These are phyloP conservation scores for Mucuna pruriens DNA, from an alignment of 306 rosid species.

Conservation along the genomic window DNA sequence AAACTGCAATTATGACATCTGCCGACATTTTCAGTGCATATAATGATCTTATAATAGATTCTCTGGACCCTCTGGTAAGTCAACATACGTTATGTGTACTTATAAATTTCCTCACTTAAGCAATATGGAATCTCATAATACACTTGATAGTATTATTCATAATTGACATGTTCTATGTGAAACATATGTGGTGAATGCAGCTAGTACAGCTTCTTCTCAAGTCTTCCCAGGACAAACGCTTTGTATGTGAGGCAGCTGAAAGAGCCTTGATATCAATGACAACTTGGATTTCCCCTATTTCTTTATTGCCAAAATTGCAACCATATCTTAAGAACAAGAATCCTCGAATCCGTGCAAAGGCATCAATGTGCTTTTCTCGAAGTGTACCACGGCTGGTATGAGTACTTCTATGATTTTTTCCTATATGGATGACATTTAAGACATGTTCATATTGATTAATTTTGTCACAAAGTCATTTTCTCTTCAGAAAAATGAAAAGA, in stretches of 20 bases:
- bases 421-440: constrained; percentile 27
- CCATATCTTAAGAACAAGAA: constrained; percentile 83
- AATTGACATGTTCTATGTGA: constrained; percentile 27
- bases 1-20: constrained; percentile 97
- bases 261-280: constrained; percentile 90
- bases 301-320: constrained; percentile 86
- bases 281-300: constrained; percentile 72
- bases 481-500: background rate
- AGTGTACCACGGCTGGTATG: constrained; percentile 92
- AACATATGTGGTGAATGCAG: constrained; percentile 56
- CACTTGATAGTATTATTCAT: constrained; percentile 8
- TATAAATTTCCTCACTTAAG: constrained; percentile 23
- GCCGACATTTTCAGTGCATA: constrained; percentile 88
- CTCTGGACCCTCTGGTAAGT: constrained; percentile 89
- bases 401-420: constrained; percentile 8
- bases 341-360: constrained; percentile 96
- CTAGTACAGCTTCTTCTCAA: constrained; percentile 95
- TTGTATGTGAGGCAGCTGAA: constrained; percentile 97
- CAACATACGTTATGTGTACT: constrained; percentile 25
- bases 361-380: constrained; percentile 84
- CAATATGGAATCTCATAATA: constrained; percentile 22
- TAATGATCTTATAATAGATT: constrained; percentile 74
- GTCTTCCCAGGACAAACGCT: constrained; percentile 97
- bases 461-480: background rate
- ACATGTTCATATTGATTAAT: constrained; percentile 24